Conservation (phyloP, 306 rosid species). For the barrel medic (Medicago truncatula) region MtrunA17r5.0-ANR NC_053049.1:48758001-48758500, state of each 20-base stretch:
- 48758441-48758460: not conserved
- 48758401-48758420: not conserved
- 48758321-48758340: not conserved
- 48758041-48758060: too few species aligned
- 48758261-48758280: not conserved
- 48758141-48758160: too few species aligned
- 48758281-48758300: not conserved
- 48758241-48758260: not conserved
- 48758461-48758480: not conserved
- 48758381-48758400: too few species aligned
- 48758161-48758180: not conserved
- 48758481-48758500: not conserved
- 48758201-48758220: slow-evolving; percentile 10
- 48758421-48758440: not conserved
- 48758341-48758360: not conserved
- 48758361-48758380: not conserved
- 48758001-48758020: slow-evolving; percentile 17
- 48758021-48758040: not conserved
- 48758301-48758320: too few species aligned
- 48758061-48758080: too few species aligned
- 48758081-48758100: too few species aligned
- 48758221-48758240: not conserved
- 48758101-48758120: too few species aligned
- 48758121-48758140: too few species aligned
- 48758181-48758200: not conserved